phyloP scores from a whole-genome alignment of 1,284 basidiomycete genomes.

The Rhodotorula sp. region DNA sequence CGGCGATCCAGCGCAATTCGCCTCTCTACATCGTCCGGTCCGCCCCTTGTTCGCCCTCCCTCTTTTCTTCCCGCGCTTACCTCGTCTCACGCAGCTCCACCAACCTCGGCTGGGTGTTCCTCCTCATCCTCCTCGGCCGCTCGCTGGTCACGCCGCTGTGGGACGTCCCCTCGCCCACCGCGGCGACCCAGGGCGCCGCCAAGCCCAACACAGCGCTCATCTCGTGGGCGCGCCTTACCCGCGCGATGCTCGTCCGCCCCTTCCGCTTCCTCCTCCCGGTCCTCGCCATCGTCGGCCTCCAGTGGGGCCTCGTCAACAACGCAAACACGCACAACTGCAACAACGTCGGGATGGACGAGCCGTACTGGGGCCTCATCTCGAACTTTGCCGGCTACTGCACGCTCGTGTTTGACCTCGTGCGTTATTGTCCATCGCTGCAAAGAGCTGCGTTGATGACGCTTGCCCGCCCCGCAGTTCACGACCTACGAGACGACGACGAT shows the following conservation, averaged over 20 bases:
- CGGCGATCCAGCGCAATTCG: slow-evolving; percentile 46
- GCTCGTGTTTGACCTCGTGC: slow-evolving; percentile 48
- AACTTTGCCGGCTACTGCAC: slow-evolving; percentile 48
- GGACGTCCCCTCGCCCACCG: slow-evolving; percentile 45
- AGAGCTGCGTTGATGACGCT: neutral
- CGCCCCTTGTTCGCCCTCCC: neutral
- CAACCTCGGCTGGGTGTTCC: slow-evolving; percentile 48
- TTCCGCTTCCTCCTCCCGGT: slow-evolving; percentile 51
- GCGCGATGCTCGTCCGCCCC: slow-evolving; percentile 49
- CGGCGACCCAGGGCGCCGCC: slow-evolving; percentile 5
- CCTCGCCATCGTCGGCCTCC: slow-evolving; percentile 47
- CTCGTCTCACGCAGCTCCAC: slow-evolving; percentile 37
- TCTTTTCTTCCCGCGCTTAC: neutral
- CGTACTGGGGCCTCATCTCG: slow-evolving; percentile 49
- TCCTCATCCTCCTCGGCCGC: slow-evolving; percentile 48
- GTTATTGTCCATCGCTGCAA: neutral
- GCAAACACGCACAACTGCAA: slow-evolving; percentile 48
- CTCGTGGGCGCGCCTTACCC: slow-evolving; percentile 48
- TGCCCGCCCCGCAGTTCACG: slow-evolving; percentile 44
- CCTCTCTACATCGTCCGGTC: slow-evolving; percentile 49
- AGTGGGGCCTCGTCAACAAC: slow-evolving; percentile 49
- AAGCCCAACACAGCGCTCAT: slow-evolving; percentile 44
- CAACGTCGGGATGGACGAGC: slow-evolving; percentile 49
- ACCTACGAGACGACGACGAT: slow-evolving; percentile 48
- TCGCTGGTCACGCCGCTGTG: slow-evolving; percentile 48